Conservation (phyloP, 2,329 filamentous ascomycete species). For the Tolypocladium tropicale region DNA sequence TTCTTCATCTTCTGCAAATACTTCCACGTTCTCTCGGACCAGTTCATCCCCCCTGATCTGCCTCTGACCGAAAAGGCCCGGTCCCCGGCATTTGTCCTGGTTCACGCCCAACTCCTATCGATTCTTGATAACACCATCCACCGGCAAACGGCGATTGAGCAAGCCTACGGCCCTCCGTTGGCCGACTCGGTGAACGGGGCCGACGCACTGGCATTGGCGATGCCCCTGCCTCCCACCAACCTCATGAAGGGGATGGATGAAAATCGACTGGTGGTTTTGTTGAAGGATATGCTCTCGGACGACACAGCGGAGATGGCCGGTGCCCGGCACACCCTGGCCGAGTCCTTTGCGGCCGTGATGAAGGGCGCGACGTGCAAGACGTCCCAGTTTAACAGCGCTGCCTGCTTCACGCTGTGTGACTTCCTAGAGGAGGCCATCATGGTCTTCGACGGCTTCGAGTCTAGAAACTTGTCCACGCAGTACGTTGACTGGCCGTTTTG, state of each 20-base stretch:
- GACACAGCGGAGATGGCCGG: constrained; percentile 24
- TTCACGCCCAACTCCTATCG: constrained; percentile 72
- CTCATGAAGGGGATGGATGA: constrained; percentile 76
- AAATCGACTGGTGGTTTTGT: constrained; percentile 71
- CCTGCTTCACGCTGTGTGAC: constrained; percentile 85
- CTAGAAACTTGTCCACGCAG: constrained; percentile 23
- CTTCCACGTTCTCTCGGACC: constrained; percentile 68
- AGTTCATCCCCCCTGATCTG: constrained; percentile 52
- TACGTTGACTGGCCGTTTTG: constrained; percentile 76
- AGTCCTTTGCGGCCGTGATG: constrained; percentile 62
- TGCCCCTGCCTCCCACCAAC: constrained; percentile 56
- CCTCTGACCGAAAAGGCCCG: constrained; percentile 47
- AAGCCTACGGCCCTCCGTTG: constrained; percentile 29
- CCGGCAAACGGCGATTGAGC: constrained; percentile 50
- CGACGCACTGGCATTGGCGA: constrained; percentile 56
- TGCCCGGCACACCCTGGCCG: constrained; percentile 60
- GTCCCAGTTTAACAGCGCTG: constrained; percentile 70
- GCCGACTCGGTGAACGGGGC: constrained; percentile 38
- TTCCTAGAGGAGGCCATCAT: constrained; percentile 74
- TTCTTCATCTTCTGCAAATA: constrained; percentile 90
- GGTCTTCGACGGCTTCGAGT: constrained; percentile 43
- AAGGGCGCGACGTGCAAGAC: constrained; percentile 66
- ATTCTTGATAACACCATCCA: constrained; percentile 78
- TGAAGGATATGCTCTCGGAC: constrained; percentile 65
- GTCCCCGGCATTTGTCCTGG: constrained; percentile 66